Base-by-base conservation (phyloP, 192 early-diverging fungal species). In the Allomyces javanicus region DNA sequence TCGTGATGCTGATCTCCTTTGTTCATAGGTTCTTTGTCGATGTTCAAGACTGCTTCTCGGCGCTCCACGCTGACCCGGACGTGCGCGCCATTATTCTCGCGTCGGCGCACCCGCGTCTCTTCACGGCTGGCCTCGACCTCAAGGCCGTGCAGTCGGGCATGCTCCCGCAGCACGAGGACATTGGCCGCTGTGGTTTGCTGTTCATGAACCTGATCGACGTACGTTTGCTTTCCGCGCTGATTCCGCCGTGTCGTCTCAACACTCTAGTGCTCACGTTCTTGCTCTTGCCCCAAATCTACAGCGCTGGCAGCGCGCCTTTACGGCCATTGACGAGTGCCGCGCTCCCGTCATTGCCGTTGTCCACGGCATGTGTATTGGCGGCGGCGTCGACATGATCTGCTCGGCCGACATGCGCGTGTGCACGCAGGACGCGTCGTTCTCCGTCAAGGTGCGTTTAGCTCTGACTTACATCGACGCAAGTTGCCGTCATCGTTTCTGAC, bases 331-430 rank as follows among this genome's bases (percentile, higher is more conserved):
- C 73, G 64, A 69, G 24, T 94, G 92, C 70, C 78, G 86, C 68
- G 87, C 88, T 71, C 88, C 94, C 19, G 92, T 98, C 5, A 87
- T 98, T 69, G 88, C 80, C n/a, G 90, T 81, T 14, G 75, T 95
- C 65, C 89, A 96, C 66, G 86, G 86, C 50, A 79, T 74, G 1
- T 94, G 92, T 72, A 79, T 94, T 71, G 93, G 94, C 9, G 88
- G 81, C 45, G 85, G 90, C 21, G 84, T 97, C 61, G 92, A 94
- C 71, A 71, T 94, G 63, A 83, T 89, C 17, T 87, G 90, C 14
- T 93, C 96, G 1, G 94, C 92, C 75, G 96, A 98, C 69, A 89
- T 98, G 25, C 85, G 96, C 63, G 82, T 87, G 67, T 85, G 84
- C 67, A 74, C 83, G 45, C 73, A 81, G 68, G 90, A 92, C 65